Conservation (phyloP, 2,329 filamentous ascomycete species). For the Periconia macrospinosa region DNA sequence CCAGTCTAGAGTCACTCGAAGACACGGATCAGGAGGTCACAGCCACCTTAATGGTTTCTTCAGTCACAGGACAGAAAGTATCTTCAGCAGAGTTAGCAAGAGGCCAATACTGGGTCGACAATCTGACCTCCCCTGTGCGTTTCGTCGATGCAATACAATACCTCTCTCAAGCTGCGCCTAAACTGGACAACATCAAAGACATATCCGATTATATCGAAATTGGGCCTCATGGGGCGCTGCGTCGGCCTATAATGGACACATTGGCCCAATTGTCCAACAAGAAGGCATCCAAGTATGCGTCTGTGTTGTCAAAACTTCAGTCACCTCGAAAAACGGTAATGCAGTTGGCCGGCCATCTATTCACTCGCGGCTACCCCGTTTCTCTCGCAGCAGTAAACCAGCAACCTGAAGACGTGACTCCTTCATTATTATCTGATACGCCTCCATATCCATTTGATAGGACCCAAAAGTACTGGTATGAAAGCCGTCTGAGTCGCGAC, state of each 20-base stretch:
- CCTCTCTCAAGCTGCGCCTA: background rate
- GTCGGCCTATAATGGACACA: constrained; percentile 1
- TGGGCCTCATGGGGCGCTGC: constrained; percentile 9
- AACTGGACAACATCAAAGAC: background rate
- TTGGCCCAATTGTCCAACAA: background rate
- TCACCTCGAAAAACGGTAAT: background rate
- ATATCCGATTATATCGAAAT: constrained; percentile 6
- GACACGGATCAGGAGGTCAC: background rate
- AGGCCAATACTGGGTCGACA: constrained; percentile 4
- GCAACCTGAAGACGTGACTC: background rate
- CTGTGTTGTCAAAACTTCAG: background rate
- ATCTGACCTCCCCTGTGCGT: constrained; percentile 1
- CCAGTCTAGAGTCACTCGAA: background rate
- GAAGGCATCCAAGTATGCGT: background rate
- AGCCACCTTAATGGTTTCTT: background rate
- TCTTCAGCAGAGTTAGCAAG: background rate
- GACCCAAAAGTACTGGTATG: constrained; percentile 19
- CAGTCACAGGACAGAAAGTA: background rate
- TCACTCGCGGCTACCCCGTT: background rate
- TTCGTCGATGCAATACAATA: constrained; percentile 1
- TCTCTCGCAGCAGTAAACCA: background rate
- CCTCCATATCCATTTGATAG: constrained; percentile 32
- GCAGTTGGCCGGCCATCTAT: background rate
- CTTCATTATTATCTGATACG: constrained; percentile 7
- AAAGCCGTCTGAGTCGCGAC: constrained; percentile 1